Percentiles rank a stretch among this genome's conserved stretches.
Conservation (phyloP, 345 rosid genomes). For the Cardamine resedifolia region DNA sequence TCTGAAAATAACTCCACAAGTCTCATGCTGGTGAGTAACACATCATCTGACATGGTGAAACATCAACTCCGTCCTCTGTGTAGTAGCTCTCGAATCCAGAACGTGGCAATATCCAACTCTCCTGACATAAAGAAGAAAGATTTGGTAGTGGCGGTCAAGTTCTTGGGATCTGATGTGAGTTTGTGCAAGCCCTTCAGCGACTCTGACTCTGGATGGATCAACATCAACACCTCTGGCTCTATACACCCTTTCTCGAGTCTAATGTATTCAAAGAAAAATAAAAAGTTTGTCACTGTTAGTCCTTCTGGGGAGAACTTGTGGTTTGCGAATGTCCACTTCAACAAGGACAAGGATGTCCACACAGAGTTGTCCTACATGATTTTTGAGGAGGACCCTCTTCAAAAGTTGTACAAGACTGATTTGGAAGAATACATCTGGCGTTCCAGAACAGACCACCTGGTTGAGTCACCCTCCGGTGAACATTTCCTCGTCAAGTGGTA, state of each 20-base stretch:
- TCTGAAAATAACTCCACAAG: background rate
- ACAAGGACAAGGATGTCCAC: background rate
- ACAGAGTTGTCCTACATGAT: background rate
- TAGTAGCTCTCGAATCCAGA: background rate
- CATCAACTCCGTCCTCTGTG: background rate
- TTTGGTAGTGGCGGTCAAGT: conserved; percentile 7
- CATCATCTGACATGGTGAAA: background rate
- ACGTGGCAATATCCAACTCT: background rate
- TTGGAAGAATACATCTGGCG: background rate
- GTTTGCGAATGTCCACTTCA: background rate
- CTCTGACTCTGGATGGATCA: background rate
- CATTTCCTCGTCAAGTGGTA: conserved; percentile 7
- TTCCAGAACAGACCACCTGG: background rate
- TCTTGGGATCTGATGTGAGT: background rate
- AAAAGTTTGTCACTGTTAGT: background rate
- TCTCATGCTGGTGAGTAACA: background rate
- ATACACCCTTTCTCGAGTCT: conserved; percentile 3
- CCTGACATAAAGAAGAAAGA: background rate
- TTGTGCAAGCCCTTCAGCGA: background rate
- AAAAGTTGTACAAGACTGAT: background rate
- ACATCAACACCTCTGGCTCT: conserved; percentile 1
- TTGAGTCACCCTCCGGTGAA: background rate
- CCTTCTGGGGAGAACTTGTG: background rate
- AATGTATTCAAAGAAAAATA: background rate
- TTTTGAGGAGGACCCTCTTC: background rate